Conservation (phyloP, 352 stramenopile genomes). For the Globisporangium alternatum region DNA sequence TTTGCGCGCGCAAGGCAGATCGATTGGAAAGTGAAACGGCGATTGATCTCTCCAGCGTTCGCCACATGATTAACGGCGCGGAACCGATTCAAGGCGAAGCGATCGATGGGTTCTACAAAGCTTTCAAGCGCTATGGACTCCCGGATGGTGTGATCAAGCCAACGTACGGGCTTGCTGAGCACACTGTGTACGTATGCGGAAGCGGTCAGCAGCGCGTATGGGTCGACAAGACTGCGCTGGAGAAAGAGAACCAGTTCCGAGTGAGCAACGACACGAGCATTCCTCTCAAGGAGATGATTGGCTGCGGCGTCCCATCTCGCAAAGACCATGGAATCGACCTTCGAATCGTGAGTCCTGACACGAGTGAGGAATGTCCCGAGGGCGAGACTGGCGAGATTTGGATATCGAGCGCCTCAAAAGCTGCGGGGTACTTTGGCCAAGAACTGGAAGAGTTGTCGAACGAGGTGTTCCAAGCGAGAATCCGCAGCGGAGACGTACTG, state of each 20-base stretch:
- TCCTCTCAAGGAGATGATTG: constrained; percentile 87
- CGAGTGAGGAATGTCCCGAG: constrained; percentile 31
- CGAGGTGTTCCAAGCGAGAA: constrained; percentile 86
- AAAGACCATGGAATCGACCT: constrained; percentile 90
- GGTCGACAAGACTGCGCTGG: constrained; percentile 90
- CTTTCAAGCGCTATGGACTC: constrained; percentile 90
- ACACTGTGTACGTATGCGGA: constrained; percentile 98
- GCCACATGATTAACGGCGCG: constrained; percentile 98
- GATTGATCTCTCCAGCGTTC: constrained; percentile 91
- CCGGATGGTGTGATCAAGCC: constrained; percentile 89
- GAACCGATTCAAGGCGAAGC: constrained; percentile 93
- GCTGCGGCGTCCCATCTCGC: constrained; percentile 89
- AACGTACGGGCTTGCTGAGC: constrained; percentile 99
- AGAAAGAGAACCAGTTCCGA: constrained; percentile 69
- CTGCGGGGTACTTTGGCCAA: constrained; percentile 90
- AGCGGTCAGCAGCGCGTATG: constrained; percentile 86
- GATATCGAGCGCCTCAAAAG: constrained; percentile 90
- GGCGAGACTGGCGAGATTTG: constrained; percentile 86
- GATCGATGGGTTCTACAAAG: constrained; percentile 85
- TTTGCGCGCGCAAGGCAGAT: constrained; percentile 94
- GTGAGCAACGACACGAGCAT: constrained; percentile 21
- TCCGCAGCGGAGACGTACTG: constrained; percentile 34
- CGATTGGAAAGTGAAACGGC: constrained; percentile 26
- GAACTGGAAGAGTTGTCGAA: constrained; percentile 77
- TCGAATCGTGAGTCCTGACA: constrained; percentile 91